These are phyloP conservation scores for Diddensiella transvaalensis DNA, from an alignment of 805 yeast species.

Conservation along the genomic window DNA sequence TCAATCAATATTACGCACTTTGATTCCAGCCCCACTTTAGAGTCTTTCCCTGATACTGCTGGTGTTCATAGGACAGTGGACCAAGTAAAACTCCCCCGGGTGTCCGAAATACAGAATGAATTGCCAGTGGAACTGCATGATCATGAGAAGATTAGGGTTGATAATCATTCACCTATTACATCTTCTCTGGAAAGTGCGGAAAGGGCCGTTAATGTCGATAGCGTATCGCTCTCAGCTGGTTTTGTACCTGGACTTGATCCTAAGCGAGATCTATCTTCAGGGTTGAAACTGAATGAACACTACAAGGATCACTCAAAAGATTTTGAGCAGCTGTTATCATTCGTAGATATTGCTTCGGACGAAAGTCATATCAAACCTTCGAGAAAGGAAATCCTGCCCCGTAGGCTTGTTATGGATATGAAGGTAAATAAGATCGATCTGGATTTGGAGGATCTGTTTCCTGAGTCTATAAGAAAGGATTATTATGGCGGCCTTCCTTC, in stretches of 20 bases:
- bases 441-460: slow-evolving; percentile 13
- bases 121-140: not conserved
- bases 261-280: not conserved
- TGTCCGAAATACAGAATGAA: not conserved
- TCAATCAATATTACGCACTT: no score
- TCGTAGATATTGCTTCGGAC: slow-evolving; percentile 2
- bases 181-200: not conserved
- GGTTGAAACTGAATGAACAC: not conserved
- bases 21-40: no score
- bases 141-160: not conserved
- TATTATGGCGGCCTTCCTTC: slow-evolving; percentile 1
- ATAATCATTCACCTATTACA: slow-evolving; percentile 1
- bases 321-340: slow-evolving; percentile 8
- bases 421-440: slow-evolving; percentile 7
- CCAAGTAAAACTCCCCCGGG: slow-evolving; percentile 2
- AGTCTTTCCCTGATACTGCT: no score
- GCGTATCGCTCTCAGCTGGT: not conserved
- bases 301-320: slow-evolving; percentile 1
- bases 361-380: not conserved
- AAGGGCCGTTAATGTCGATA: slow-evolving; percentile 1
- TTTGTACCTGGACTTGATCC: not conserved
- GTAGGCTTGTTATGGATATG: not conserved
- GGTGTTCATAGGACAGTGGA: no score
- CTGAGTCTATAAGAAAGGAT: slow-evolving; percentile 12
- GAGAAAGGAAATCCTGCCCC: not conserved